These are phyloP conservation scores for Pseudozyma hubeiensis DNA, from an alignment of 1,284 basidiomycete genomes.

Conservation along the genomic window DNA sequence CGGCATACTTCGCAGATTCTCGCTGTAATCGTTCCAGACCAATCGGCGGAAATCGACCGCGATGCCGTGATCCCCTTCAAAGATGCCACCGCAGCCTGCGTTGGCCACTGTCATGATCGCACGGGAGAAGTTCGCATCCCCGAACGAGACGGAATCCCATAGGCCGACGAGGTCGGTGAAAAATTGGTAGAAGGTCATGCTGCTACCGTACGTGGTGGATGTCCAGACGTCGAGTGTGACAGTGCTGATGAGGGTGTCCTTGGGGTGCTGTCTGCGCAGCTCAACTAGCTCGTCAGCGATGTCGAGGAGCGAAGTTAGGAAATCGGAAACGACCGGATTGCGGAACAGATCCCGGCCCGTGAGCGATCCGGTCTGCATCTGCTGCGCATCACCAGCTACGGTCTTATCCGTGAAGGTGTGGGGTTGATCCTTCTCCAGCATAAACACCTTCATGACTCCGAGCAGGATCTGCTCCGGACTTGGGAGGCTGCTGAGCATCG, in stretches of 20 bases:
- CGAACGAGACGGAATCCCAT: conserved; percentile 90
- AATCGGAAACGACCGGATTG: conserved; percentile 74
- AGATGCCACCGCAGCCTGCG: conserved; percentile 20
- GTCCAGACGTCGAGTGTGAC: conserved; percentile 59
- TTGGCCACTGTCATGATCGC: conserved; percentile 78
- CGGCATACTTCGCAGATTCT: conserved; percentile 67
- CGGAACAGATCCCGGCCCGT: conserved; percentile 77
- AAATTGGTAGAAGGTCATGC: conserved; percentile 82
- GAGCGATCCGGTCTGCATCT: conserved; percentile 36
- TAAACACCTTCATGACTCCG: conserved; percentile 90
- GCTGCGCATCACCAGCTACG: conserved; percentile 15
- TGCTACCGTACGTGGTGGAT: conserved; percentile 27
- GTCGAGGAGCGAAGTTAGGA: conserved; percentile 72
- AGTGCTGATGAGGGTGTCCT: conserved; percentile 70
- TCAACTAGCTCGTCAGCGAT: conserved; percentile 37
- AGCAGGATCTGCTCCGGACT: conserved; percentile 71
- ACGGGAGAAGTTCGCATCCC: conserved; percentile 79
- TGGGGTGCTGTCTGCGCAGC: conserved; percentile 11
- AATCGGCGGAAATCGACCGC: conserved; percentile 83
- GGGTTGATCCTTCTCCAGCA: conserved; percentile 75
- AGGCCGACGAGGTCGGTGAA: conserved; percentile 90
- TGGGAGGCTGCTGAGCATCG: conserved; percentile 28
- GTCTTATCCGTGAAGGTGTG: conserved; percentile 32
- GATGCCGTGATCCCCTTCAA: conserved; percentile 74
- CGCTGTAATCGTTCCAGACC: conserved; percentile 83